Evolutionary conservation across 139 green algal genomes (phyloP).

Genomic region (Monoraphidium neglectum): DNA sequence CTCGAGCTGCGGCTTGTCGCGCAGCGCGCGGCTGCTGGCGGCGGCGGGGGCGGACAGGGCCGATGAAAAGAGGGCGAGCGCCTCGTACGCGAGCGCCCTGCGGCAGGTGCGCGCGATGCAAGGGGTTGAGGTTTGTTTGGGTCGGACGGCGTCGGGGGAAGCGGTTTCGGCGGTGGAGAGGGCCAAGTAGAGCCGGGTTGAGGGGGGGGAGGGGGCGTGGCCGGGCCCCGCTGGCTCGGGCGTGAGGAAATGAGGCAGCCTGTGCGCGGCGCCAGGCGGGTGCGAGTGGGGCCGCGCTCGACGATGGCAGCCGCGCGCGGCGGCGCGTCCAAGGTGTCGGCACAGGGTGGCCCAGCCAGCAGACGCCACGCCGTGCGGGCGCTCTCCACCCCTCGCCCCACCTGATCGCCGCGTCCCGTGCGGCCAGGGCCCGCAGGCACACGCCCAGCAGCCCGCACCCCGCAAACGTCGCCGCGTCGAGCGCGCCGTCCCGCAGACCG

Average conservation of each 20-base stretch:
- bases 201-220: too few species aligned
- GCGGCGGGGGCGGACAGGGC: background rate
- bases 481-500: slow-evolving; percentile 30
- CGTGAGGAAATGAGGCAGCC: too few species aligned
- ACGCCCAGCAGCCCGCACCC: slow-evolving; percentile 53
- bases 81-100: background rate
- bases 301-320: too few species aligned
- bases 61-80: background rate
- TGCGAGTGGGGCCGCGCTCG: too few species aligned
- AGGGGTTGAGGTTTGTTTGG: background rate
- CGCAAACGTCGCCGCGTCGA: slow-evolving; percentile 31
- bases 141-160: too few species aligned
- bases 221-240: too few species aligned
- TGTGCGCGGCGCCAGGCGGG: too few species aligned
- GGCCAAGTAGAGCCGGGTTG: too few species aligned
- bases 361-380: too few species aligned
- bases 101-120: background rate
- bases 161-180: too few species aligned
- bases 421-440: slow-evolving; percentile 48
- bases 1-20: slow-evolving; percentile 2
- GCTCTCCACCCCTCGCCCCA: background rate
- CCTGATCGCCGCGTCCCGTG: slow-evolving; percentile 37
- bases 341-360: too few species aligned
- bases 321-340: too few species aligned
- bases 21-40: background rate